Evolutionary conservation across 2,329 filamentous ascomycete genomes (phyloP).

Genomic region (Cladobotryum mycophilum): DNA sequence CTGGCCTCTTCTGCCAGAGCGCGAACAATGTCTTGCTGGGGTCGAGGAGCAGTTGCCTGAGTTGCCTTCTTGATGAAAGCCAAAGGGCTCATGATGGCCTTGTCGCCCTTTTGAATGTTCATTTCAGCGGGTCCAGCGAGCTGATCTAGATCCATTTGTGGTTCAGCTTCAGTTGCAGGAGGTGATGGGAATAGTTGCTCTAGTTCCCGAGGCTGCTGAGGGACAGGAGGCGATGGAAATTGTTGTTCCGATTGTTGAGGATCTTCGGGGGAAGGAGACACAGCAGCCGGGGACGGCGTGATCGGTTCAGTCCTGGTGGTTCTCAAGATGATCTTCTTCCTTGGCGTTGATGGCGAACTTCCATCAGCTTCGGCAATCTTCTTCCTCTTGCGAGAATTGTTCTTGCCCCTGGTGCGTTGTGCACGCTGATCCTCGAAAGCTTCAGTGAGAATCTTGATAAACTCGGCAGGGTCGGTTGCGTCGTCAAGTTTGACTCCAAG

Average conservation of each 20-base stretch:
- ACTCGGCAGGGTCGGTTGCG: slow-evolving; percentile 8
- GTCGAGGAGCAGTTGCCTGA: not conserved
- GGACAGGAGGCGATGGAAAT: too few species aligned
- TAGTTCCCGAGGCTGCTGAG: too few species aligned
- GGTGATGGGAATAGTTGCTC: too few species aligned
- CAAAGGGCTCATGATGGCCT: not conserved
- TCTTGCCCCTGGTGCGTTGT: not conserved
- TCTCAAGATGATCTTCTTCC: not conserved
- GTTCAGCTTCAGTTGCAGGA: too few species aligned
- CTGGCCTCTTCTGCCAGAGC: too few species aligned
- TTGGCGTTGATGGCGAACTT: not conserved
- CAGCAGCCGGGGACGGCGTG: too few species aligned
- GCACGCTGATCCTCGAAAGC: slow-evolving; percentile 12
- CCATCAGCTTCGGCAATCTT: not conserved
- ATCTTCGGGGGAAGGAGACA: too few species aligned
- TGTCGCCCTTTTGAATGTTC: not conserved
- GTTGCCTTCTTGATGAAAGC: not conserved
- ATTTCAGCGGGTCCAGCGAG: not conserved
- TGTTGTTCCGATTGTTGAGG: too few species aligned
- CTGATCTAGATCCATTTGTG: too few species aligned
- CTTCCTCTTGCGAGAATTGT: slow-evolving; percentile 4
- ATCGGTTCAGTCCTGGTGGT: too few species aligned
- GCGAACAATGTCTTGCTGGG: not conserved
- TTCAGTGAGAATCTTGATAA: slow-evolving; percentile 12
- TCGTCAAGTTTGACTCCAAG: slow-evolving; percentile 7